These are phyloP conservation scores for Dipodascopsis uninucleata DNA, from an alignment of 805 yeast species.

Conservation along the genomic window DNA sequence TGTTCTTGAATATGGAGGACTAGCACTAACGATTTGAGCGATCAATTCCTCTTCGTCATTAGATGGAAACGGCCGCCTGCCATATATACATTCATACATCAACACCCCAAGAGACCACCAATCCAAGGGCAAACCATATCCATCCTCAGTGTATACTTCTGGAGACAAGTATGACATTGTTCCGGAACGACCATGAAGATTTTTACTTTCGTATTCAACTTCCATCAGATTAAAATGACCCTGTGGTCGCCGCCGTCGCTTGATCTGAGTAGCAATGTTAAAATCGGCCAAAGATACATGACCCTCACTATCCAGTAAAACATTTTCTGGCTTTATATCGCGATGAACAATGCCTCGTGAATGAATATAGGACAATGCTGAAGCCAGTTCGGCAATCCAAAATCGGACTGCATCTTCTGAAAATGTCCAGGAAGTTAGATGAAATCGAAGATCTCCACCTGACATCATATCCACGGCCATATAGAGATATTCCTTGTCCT, in stretches of 20 bases:
- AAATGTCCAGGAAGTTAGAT: slow-evolving; percentile 28
- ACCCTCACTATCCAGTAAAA: slow-evolving; percentile 60
- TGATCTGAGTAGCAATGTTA: slow-evolving; percentile 41
- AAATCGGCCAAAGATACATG: slow-evolving; percentile 57
- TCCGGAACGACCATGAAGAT: slow-evolving; percentile 30
- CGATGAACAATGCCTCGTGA: slow-evolving; percentile 21
- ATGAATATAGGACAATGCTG: slow-evolving; percentile 32
- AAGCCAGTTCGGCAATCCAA: slow-evolving; percentile 33
- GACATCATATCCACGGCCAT: slow-evolving; percentile 32
- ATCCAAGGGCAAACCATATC: slow-evolving; percentile 33
- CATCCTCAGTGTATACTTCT: slow-evolving; percentile 29
- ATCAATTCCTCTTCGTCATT: slow-evolving; percentile 6
- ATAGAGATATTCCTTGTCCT: slow-evolving; percentile 29
- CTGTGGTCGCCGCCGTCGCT: slow-evolving; percentile 11
- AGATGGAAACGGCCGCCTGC: slow-evolving; percentile 31
- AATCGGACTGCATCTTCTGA: slow-evolving; percentile 31
- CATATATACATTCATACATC: slow-evolving; percentile 34
- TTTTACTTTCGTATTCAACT: not conserved
- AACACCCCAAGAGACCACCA: slow-evolving; percentile 39
- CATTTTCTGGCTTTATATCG: slow-evolving; percentile 34
- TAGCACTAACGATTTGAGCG: slow-evolving; percentile 9
- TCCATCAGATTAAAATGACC: no score
- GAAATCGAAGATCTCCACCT: slow-evolving; percentile 36
- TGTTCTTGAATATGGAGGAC: slow-evolving; percentile 24
- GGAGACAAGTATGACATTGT: slow-evolving; percentile 34